Conservation (phyloP, 2,329 filamentous ascomycete species). For the Pseudogymnoascus sp. region DNA sequence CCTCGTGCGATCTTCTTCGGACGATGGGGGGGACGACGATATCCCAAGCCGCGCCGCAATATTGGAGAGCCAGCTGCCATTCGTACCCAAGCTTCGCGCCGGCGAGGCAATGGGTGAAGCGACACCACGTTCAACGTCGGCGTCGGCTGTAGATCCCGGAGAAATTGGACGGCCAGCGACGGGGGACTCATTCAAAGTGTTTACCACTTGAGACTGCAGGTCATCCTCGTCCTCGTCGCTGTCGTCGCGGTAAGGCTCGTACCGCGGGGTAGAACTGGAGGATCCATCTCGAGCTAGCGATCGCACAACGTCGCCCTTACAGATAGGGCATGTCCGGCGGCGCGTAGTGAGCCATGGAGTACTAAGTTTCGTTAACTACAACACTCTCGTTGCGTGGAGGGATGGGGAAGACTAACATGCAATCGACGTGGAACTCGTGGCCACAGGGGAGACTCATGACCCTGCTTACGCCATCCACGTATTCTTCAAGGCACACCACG, state of each 20-base stretch:
- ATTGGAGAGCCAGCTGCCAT: not conserved
- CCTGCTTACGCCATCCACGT: constrained; percentile 83
- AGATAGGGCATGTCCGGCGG: constrained; percentile 94
- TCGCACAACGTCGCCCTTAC: constrained; percentile 90
- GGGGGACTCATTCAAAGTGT: not conserved
- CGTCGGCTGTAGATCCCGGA: constrained; percentile 24
- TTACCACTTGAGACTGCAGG: not conserved
- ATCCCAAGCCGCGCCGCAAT: not conserved
- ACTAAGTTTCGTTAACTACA: constrained; percentile 37
- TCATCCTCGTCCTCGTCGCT: constrained; percentile 31
- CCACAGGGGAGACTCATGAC: constrained; percentile 98
- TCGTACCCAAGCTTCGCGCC: not conserved
- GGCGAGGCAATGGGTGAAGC: not conserved
- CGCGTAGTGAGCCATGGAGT: constrained; percentile 96
- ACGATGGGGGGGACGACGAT: not conserved
- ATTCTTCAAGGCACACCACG: constrained; percentile 94
- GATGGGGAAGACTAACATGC: constrained; percentile 70
- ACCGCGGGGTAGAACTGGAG: constrained; percentile 22
- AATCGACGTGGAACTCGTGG: constrained; percentile 94
- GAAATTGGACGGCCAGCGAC: not conserved
- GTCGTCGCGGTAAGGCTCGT: constrained; percentile 32
- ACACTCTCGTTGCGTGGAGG: constrained; percentile 10
- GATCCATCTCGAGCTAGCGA: constrained; percentile 45
- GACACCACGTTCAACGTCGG: constrained; percentile 34
- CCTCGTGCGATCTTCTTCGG: constrained; percentile 1